These are phyloP conservation scores for Physcomitrium patens DNA, from an alignment of 225 moss, liverwort and hornwort species.

Conservation along the genomic window DNA sequence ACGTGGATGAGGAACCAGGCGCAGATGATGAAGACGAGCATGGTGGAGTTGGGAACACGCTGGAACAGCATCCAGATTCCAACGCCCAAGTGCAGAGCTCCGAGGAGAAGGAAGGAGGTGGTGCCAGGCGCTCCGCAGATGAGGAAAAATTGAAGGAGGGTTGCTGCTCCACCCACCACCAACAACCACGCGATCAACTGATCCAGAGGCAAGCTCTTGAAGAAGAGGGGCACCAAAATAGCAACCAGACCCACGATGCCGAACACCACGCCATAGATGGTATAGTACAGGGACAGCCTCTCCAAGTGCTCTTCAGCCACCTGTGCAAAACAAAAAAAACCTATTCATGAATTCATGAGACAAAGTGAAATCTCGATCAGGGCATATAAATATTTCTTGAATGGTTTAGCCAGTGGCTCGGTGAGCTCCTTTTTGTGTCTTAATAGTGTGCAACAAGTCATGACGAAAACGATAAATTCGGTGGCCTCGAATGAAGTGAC, in stretches of 20 bases:
- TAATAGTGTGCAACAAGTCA: too few relatives aligned
- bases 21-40: constrained; percentile 60
- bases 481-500: too few relatives aligned
- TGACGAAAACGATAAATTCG: neutral
- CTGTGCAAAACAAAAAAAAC: constrained; percentile 18
- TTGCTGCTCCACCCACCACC: constrained; percentile 66
- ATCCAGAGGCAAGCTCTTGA: constrained; percentile 40
- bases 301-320: constrained; percentile 68
- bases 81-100: constrained; percentile 68
- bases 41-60: constrained; percentile 42
- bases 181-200: constrained; percentile 75
- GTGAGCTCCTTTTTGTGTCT: too few relatives aligned
- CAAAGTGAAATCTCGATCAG: too few relatives aligned
- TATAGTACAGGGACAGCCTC: constrained; percentile 69
- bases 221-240: constrained; percentile 66
- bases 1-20: constrained; percentile 85
- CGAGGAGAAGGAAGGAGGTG: constrained; percentile 69
- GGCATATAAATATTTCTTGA: too few relatives aligned
- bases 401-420: too few relatives aligned
- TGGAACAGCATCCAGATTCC: constrained; percentile 68
- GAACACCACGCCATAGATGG: constrained; percentile 69
- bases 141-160: constrained; percentile 78
- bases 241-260: constrained; percentile 52
- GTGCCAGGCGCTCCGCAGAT: constrained; percentile 93
- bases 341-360: too few relatives aligned